phyloP scores from a whole-genome alignment of 768 basidiomycete genomes.

The Trametes gibbosa region DNA sequence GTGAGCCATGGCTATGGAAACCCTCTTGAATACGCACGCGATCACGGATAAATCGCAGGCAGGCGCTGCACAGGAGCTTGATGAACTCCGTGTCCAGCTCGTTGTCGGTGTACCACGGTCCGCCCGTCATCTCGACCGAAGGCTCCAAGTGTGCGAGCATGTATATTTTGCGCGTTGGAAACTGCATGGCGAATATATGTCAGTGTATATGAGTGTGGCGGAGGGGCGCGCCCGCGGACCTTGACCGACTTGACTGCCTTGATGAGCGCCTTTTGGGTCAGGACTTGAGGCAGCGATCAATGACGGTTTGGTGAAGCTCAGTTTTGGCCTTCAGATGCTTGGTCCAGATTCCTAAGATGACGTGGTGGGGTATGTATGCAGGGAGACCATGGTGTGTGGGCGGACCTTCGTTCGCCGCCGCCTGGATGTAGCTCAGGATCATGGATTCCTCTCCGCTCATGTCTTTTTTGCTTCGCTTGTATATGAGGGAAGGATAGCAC shows the following conservation, averaged over 20 bases:
- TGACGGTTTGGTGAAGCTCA: constrained; percentile 83
- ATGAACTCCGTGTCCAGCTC: constrained; percentile 95
- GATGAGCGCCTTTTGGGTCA: constrained; percentile 82
- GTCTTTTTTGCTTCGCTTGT: too few species aligned
- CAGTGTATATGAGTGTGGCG: too few species aligned
- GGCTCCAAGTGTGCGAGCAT: constrained; percentile 89
- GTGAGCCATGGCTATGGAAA: too few species aligned
- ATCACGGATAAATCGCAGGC: constrained; percentile 74
- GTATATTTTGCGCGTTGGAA: constrained; percentile 92
- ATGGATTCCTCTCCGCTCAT: constrained; percentile 90
- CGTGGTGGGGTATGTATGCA: too few species aligned
- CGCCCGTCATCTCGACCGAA: constrained; percentile 89
- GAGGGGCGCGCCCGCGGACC: constrained; percentile 10
- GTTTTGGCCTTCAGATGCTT: constrained; percentile 89
- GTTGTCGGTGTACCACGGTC: constrained; percentile 97
- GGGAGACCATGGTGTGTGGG: constrained; percentile 1
- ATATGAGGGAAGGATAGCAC: too few species aligned
- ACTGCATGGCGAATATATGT: too few species aligned
- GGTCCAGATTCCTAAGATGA: constrained; percentile 90
- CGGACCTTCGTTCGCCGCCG: constrained; percentile 83
- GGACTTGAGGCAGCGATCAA: constrained; percentile 85
- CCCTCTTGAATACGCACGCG: constrained; percentile 60
- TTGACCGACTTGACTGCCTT: constrained; percentile 67
- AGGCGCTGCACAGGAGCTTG: constrained; percentile 72
- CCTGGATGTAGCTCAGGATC: constrained; percentile 80